Evolutionary conservation across 2,329 filamentous ascomycete genomes (phyloP), one percentile per base, ranked within the genome.

Genomic region (Fusarium veterinarium): DNA sequence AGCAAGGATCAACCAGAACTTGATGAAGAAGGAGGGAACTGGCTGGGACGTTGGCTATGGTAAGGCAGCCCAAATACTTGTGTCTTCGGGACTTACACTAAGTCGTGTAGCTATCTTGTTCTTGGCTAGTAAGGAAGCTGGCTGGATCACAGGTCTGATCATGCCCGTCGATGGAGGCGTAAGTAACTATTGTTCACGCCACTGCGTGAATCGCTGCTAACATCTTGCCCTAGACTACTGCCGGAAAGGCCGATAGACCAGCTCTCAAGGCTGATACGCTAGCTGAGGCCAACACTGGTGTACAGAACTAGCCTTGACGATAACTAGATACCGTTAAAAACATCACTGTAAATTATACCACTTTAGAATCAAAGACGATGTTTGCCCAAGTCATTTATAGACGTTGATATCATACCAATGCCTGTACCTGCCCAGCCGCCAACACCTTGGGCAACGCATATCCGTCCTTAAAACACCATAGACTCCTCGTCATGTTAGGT

Each of bases 21-120:
- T 62, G 11, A 59, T 62, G 59, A 62, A 62, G 35, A 62, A 62
- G 28, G 59, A 62, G n/a, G 59, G 59, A 25, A 62, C 59, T 16
- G 59, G 59, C 13, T 62, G 52, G 59, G 59, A 62, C 25, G 59
- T 62, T 20, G 59, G 59, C 23, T 46, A 58, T 19, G 59, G 59
- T 58, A 45, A 59, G 33, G 40, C 12, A 13, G 12, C 12, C 16
- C 6, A 49, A 33, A 12, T 5, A 8, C 14, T 49, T 49, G 20
- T 4, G 16, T 49, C 14, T 23, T 5, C 0, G 20, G 3, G 19
- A 5, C 14, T 28, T 46, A 7, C 3, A 1, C 46, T 60, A 42
- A 53, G 6, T 6, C 30, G 2, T 28, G 11, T 17, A 61, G 59
- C 59, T 37, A 61, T 61, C 16, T 20, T 61, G 4, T 61, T 61